Evolutionary conservation across 2,329 filamentous ascomycete genomes (phyloP).

Genomic region (Monosporascus sp.): DNA sequence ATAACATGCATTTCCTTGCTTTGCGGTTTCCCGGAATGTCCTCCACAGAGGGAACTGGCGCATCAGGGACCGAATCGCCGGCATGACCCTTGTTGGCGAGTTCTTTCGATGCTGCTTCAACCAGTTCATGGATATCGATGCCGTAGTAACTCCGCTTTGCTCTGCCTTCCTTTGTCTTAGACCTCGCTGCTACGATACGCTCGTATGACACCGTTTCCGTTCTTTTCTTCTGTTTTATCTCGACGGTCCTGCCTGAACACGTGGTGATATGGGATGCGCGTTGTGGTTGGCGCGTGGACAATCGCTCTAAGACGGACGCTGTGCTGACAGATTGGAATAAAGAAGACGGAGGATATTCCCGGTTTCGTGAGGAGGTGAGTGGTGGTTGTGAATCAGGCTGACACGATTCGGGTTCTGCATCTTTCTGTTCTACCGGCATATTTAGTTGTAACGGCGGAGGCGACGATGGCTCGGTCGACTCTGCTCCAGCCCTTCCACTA

Average conservation of each 20-base stretch:
- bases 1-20: constrained; percentile 58
- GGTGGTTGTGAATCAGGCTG: constrained; percentile 1
- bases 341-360: constrained; percentile 11
- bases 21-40: constrained; percentile 27
- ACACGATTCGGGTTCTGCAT: background rate
- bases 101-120: constrained; percentile 65
- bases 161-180: constrained; percentile 59
- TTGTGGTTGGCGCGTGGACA: constrained; percentile 14
- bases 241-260: constrained; percentile 51
- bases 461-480: constrained; percentile 19
- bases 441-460: constrained; percentile 13
- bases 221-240: constrained; percentile 50
- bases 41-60: constrained; percentile 40
- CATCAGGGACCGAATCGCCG: constrained; percentile 21
- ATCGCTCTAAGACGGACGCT: constrained; percentile 16
- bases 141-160: constrained; percentile 81
- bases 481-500: constrained; percentile 11
- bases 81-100: constrained; percentile 31
- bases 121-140: constrained; percentile 79
- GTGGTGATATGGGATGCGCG: constrained; percentile 41
- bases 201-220: constrained; percentile 52
- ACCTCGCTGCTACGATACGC: constrained; percentile 61
- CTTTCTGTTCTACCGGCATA: constrained; percentile 1
- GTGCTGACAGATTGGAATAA: constrained; percentile 15
- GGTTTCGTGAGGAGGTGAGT: constrained; percentile 1